Evolutionary conservation across 345 rosid genomes (phyloP), one percentile per base, ranked within the genome.

Genomic region (Eucalyptus victrix): DNA sequence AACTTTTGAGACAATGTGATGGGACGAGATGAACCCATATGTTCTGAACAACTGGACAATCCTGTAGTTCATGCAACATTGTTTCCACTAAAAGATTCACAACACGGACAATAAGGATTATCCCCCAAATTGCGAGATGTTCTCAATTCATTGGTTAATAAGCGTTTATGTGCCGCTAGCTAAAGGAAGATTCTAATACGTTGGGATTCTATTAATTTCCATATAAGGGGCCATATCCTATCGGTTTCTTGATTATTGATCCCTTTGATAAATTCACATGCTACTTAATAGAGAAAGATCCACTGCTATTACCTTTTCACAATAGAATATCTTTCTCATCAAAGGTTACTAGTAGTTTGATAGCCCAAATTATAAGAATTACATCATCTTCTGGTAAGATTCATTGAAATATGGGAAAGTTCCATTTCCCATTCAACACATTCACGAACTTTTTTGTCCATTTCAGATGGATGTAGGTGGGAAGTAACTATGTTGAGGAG

Each of bases 11-110:
- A 58, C 30, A 58, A 2, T 58, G 62, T 58, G 28, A 26, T 10
- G 30, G 30, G 0, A 58, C 0, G 0, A 58, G 62, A 7, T 58
- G 6, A 58, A 58, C 62, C 2, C 30, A 26, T 10, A 58, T 10
- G 13, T 58, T 58, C 30, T 1, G 0, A 58, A 58, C 13, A 5
- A 58, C 30, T 58, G 1, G 30, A 24, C 62, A 24, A 58, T 58
- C 30, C 0, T 2, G 1, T 26, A 4, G 2, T 4, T 23, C 62
- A 58, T 24, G 2, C 62, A 58, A 58, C 0, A 6, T 58, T 24
- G 6, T 58, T 56, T 58, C 62, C 62, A 58, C 6, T 58, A 26
- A 4, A 54, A 51, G 62, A 58, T 26, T 58, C 62, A 24, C 30
- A 58, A 23, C 30, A 26, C 2, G 1, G 2, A 58, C 62, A 23